phyloP scores from a whole-genome alignment of 495 filamentous ascomycete genomes.

The Penicillium flavigenum region DNA sequence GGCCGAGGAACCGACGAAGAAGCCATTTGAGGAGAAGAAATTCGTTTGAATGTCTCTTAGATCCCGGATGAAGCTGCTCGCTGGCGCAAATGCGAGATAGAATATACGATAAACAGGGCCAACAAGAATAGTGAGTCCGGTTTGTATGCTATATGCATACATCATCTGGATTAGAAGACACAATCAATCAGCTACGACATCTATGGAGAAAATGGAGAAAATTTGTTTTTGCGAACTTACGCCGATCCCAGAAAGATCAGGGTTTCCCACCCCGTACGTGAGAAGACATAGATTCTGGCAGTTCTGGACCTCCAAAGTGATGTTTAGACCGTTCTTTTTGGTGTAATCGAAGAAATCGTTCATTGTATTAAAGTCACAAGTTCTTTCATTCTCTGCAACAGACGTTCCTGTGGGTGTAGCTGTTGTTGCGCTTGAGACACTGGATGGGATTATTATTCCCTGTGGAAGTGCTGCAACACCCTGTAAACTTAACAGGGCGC shows the following conservation, averaged over 20 bases:
- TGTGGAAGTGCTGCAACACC: not conserved
- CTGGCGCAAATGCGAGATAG: not conserved
- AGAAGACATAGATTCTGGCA: conserved; percentile 4
- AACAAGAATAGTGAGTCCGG: not conserved
- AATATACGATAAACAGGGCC: conserved; percentile 1
- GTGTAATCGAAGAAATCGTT: conserved; percentile 4
- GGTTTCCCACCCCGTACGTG: conserved; percentile 1
- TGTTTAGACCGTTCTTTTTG: not conserved
- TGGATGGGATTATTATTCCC: not conserved
- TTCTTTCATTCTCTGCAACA: not conserved
- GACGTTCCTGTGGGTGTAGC: not conserved
- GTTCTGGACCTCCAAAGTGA: conserved; percentile 1
- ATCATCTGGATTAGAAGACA: conserved; percentile 1
- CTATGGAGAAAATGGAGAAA: not conserved
- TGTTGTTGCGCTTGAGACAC: not conserved
- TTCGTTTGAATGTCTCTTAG: not conserved
- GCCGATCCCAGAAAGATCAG: conserved; percentile 7
- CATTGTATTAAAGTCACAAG: not conserved
- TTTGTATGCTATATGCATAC: conserved; percentile 6
- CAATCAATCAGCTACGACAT: not conserved
- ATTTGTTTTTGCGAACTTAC: not conserved
- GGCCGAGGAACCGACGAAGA: conserved; percentile 5
- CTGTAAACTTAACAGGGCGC: not conserved
- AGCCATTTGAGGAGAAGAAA: conserved; percentile 4
- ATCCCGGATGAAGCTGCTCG: conserved; percentile 3